Evolutionary conservation across 2,329 filamentous ascomycete genomes (phyloP).

Genomic region (Xylariales sp.): DNA sequence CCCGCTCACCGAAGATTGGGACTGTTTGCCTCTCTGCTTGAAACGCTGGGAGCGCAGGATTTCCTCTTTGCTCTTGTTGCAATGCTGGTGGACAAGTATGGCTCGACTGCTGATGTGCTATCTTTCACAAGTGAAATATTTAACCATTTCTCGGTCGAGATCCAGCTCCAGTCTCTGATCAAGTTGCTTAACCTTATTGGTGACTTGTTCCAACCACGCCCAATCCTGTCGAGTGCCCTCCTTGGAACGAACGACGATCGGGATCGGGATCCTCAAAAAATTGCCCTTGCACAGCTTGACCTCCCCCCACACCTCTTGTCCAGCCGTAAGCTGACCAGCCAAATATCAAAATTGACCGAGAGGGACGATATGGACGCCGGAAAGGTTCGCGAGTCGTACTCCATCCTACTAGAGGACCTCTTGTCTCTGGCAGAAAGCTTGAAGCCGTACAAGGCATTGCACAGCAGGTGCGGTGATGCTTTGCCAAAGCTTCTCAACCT

Average conservation of each 20-base stretch:
- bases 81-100: conserved; percentile 88
- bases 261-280: conserved; percentile 43
- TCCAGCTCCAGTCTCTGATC: conserved; percentile 74
- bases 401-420: conserved; percentile 61
- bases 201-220: conserved; percentile 73
- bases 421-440: conserved; percentile 62
- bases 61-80: conserved; percentile 84
- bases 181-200: conserved; percentile 71
- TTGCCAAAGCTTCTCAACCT: conserved; percentile 79
- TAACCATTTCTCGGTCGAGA: conserved; percentile 65
- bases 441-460: conserved; percentile 50
- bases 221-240: conserved; percentile 66
- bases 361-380: conserved; percentile 61
- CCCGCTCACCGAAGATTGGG: conserved; percentile 78
- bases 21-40: conserved; percentile 79
- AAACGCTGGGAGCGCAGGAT: conserved; percentile 79
- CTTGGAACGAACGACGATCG: conserved; percentile 53
- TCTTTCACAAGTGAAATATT: conserved; percentile 74
- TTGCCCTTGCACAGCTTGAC: conserved; percentile 50
- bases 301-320: conserved; percentile 55
- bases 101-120: conserved; percentile 67
- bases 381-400: conserved; percentile 66
- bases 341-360: conserved; percentile 53
- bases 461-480: conserved; percentile 61
- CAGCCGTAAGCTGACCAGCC: conserved; percentile 50